phyloP scores from a whole-genome alignment of 768 basidiomycete genomes.

The Mrakia gelida region DNA sequence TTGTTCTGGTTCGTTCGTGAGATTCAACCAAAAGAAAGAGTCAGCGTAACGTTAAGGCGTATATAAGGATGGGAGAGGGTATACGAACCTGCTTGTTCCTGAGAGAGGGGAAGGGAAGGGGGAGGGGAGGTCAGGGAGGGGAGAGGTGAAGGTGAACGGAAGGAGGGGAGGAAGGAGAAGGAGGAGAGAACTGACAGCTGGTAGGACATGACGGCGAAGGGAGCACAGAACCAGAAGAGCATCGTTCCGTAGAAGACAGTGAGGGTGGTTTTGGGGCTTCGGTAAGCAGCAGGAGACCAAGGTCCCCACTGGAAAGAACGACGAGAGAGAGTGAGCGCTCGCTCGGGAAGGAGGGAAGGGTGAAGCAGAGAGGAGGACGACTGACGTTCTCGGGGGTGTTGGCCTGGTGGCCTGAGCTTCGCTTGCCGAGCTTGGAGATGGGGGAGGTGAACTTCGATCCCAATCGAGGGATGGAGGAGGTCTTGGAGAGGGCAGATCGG shows the following conservation, averaged over 20 bases:
- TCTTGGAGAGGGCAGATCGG: background rate
- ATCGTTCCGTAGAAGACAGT: background rate
- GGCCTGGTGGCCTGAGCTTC: slow-evolving; percentile 6
- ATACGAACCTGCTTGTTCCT: slow-evolving; percentile 7
- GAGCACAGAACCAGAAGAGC: background rate
- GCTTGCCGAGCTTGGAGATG: background rate
- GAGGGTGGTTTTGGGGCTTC: background rate
- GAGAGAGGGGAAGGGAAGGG: background rate
- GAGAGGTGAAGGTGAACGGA: background rate
- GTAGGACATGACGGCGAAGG: background rate
- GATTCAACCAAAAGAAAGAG: background rate
- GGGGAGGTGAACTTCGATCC: background rate
- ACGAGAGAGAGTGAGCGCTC: too few relatives aligned
- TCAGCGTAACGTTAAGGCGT: background rate
- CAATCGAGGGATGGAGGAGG: slow-evolving; percentile 1
- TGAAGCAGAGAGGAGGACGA: background rate
- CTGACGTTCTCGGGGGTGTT: background rate
- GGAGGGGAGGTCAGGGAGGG: background rate
- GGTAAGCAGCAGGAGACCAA: background rate
- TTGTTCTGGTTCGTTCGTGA: background rate
- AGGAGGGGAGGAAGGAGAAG: background rate
- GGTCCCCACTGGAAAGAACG: background rate
- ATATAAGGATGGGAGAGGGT: background rate
- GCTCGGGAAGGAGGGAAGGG: too few relatives aligned
- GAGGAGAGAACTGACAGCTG: background rate